Base-by-base conservation (phyloP, 1,139 yeast species). In the Wickerhamiella pararugosa region DNA sequence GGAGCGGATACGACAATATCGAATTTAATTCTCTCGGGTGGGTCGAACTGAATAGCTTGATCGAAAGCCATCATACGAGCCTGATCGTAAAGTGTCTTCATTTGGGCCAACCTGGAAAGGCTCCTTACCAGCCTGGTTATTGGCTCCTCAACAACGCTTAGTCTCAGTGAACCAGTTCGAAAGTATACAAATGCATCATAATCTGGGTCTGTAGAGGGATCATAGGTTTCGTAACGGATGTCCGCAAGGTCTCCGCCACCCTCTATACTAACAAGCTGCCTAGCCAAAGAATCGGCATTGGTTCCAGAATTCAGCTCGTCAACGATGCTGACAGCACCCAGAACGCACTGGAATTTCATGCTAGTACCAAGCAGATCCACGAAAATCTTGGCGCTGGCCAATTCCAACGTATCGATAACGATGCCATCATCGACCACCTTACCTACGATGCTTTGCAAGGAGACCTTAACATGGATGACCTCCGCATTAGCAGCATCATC, bases 41-140 rank as follows among this genome's bases (percentile, higher is more conserved):
- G 69, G 44, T 79, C 78, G 41, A 79, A 73, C 52, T 71, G 81
- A 44, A 64, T 70, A 2, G 87, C 86, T 48, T 73, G 76, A 44
- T 73, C 67, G 55, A 76, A 66, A 0, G 97, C 96, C 8, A 87
- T 83, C 52, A 80, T 84, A 47, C 98, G 71, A 0, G 97, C 94
- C 11, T 73, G 66, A 53, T 90, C 98, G 58, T 80, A 90, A 10
- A 87, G 68, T 1, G 76, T 75, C 59, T 90, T 90, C 95, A 90
- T 84, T 51, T 73, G 73, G 47, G 76, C 79, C 55, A 92, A 82
- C 52, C 81, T 81, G 50, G 74, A 74, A 53, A 84, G 63, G 54
- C 76, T 87, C 29, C 71, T 68, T 35, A 80, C 57, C 7, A 90
- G 71, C 49, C 78, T 72, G 36, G 76, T 69, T 50, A 84, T 69